phyloP scores from a whole-genome alignment of 352 stramenopile species.

The Phytophthora cactorum region DNA sequence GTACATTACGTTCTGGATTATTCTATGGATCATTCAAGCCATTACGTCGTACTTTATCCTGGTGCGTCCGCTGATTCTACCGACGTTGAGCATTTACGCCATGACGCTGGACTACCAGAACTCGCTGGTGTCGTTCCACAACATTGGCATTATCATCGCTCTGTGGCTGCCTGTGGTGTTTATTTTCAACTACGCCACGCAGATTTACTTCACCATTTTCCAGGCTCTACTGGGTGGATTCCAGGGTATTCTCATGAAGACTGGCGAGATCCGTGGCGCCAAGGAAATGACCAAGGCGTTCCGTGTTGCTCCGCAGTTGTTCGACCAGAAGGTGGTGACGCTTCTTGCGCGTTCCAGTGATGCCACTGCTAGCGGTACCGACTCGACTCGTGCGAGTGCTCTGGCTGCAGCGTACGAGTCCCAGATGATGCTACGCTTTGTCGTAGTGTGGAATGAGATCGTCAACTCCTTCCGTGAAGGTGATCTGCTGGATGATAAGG shows the following conservation, averaged over 20 bases:
- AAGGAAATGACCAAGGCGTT: conserved; percentile 84
- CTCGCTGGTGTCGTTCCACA: conserved; percentile 76
- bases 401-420: conserved; percentile 69
- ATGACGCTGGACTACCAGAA: conserved; percentile 77
- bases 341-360: conserved; percentile 62
- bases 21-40: conserved; percentile 63
- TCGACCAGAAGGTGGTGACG: conserved; percentile 82
- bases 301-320: conserved; percentile 74
- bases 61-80: conserved; percentile 66
- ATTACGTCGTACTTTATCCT: conserved; percentile 74
- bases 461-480: conserved; percentile 83
- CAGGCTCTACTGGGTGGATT: conserved; percentile 69
- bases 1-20: conserved; percentile 71
- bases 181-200: conserved; percentile 84
- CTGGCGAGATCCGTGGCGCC: conserved; percentile 67
- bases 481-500: conserved; percentile 79
- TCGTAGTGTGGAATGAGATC: conserved; percentile 86
- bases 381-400: conserved; percentile 52
- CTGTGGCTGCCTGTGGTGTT: conserved; percentile 72
- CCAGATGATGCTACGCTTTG: conserved; percentile 85
- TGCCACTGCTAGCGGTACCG: conserved; percentile 48
- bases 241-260: conserved; percentile 78
- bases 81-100: conserved; percentile 73
- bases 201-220: conserved; percentile 87
- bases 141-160: conserved; percentile 70